Conservation (phyloP, 352 stramenopile genomes). For the Aphanomyces cochlioides region DNA sequence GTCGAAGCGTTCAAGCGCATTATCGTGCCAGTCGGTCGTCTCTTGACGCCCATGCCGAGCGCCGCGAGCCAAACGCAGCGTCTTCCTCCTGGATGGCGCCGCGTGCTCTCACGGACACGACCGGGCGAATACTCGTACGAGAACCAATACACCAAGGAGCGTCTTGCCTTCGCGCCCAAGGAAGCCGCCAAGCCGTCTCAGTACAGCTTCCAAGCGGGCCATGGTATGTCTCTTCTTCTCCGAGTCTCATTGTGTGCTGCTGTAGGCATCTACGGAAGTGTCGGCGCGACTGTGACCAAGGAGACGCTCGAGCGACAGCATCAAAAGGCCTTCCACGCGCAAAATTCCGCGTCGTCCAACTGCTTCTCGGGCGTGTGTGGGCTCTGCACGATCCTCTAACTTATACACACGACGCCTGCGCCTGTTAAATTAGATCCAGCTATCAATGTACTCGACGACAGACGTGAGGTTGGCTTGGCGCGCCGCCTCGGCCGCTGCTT, state of each 20-base stretch:
- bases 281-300: conserved; percentile 64
- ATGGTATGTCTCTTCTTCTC: neutral
- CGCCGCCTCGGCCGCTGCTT: neutral
- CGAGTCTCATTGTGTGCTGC: too few species aligned
- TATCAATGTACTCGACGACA: conserved; percentile 1
- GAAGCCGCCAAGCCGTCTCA: conserved; percentile 82
- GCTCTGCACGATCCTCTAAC: conserved; percentile 27
- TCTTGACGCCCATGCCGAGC: conserved; percentile 50
- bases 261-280: conserved; percentile 30
- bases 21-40: conserved; percentile 75
- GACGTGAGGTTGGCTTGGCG: neutral
- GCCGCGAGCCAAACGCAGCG: conserved; percentile 50
- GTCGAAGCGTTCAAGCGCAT: conserved; percentile 85
- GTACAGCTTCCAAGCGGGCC: conserved; percentile 59
- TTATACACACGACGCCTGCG: conserved; percentile 2
- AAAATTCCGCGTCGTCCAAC: conserved; percentile 52
- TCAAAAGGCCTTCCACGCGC: conserved; percentile 73
- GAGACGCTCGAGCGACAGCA: conserved; percentile 82
- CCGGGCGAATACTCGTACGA: conserved; percentile 85
- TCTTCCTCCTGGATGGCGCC: conserved; percentile 67
- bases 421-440: conserved; percentile 14
- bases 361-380: conserved; percentile 20
- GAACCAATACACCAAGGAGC: conserved; percentile 86
- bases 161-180: conserved; percentile 83
- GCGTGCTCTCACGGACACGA: conserved; percentile 74